Evolutionary conservation across 305 asterid genomes (phyloP).

Genomic region (Solanum hybrid): DNA sequence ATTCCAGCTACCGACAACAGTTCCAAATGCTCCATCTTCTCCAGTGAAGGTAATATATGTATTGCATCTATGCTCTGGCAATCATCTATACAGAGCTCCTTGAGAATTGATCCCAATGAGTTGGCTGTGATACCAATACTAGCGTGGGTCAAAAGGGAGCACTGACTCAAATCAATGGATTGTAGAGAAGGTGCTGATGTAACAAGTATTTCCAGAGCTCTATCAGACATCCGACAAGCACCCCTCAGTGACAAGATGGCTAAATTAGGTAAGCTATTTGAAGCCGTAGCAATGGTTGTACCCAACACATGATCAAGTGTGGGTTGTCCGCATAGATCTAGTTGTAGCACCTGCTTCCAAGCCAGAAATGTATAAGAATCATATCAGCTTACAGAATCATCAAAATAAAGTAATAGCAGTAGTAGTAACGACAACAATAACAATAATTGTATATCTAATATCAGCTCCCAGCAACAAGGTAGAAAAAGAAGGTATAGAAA

Average conservation of each 20-base stretch:
- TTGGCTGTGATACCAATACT: slow-evolving; percentile 42
- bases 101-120: slow-evolving; percentile 52
- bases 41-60: slow-evolving; percentile 41
- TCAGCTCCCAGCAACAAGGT: background rate
- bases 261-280: slow-evolving; percentile 36
- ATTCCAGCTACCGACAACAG: slow-evolving; percentile 70
- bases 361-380: background rate
- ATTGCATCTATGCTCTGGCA: slow-evolving; percentile 53
- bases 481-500: background rate
- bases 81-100: slow-evolving; percentile 62
- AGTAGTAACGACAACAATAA: background rate
- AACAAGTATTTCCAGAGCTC: slow-evolving; percentile 42
- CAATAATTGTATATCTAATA: background rate
- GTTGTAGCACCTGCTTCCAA: slow-evolving; percentile 73
- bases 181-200: slow-evolving; percentile 46
- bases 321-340: slow-evolving; percentile 74
- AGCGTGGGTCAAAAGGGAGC: slow-evolving; percentile 53
- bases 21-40: slow-evolving; percentile 49
- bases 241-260: slow-evolving; percentile 68
- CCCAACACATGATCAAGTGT: slow-evolving; percentile 40
- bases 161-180: slow-evolving; percentile 67
- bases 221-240: slow-evolving; percentile 64
- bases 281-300: slow-evolving; percentile 21
- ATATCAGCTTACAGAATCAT: slow-evolving; percentile 1
- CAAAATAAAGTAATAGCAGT: background rate